A percentile compares a stretch with the other conserved stretches of the same genome.
phyloP scores from a whole-genome alignment of 208 protist species.

The Herpetomonas samuelpessoai region DNA sequence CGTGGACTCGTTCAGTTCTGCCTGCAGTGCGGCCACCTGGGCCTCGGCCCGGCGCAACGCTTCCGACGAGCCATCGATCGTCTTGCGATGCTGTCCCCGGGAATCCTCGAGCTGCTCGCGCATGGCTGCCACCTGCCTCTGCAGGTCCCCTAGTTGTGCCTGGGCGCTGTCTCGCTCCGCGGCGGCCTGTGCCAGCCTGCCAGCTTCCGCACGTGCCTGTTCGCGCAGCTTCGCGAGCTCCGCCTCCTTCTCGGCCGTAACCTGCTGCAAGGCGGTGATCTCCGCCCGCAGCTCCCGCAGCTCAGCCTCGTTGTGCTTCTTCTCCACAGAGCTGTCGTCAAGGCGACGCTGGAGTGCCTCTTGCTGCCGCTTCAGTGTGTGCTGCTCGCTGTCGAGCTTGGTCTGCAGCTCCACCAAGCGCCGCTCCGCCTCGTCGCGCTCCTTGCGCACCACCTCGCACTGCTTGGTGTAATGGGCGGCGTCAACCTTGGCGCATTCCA shows the following conservation, averaged over 20 bases:
- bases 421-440: constrained; percentile 16
- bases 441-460: constrained; percentile 12
- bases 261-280: constrained; percentile 38
- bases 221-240: constrained; percentile 20
- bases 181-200: constrained; percentile 15
- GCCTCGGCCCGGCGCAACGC: constrained; percentile 33
- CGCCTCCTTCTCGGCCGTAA: constrained; percentile 37
- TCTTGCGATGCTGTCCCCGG: constrained; percentile 25
- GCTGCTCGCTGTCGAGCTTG: constrained; percentile 25
- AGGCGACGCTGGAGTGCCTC: constrained; percentile 40
- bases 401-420: constrained; percentile 12
- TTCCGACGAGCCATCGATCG: constrained; percentile 23
- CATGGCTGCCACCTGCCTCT: constrained; percentile 27
- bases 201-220: constrained; percentile 10
- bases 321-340: constrained; percentile 33
- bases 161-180: constrained; percentile 24
- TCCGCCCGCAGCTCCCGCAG: constrained; percentile 62
- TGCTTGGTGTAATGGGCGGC: constrained; percentile 23
- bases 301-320: constrained; percentile 53
- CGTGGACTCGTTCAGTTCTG: constrained; percentile 23
- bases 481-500: constrained; percentile 17
- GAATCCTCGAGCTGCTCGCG: constrained; percentile 33
- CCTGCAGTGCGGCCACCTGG: constrained; percentile 31
- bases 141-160: constrained; percentile 27
- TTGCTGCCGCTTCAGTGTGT: constrained; percentile 18